Percentiles rank a stretch among this genome's conserved stretches.
Conservation (phyloP, 306 rosid species). For the Dalbergia cultrata region DNA sequence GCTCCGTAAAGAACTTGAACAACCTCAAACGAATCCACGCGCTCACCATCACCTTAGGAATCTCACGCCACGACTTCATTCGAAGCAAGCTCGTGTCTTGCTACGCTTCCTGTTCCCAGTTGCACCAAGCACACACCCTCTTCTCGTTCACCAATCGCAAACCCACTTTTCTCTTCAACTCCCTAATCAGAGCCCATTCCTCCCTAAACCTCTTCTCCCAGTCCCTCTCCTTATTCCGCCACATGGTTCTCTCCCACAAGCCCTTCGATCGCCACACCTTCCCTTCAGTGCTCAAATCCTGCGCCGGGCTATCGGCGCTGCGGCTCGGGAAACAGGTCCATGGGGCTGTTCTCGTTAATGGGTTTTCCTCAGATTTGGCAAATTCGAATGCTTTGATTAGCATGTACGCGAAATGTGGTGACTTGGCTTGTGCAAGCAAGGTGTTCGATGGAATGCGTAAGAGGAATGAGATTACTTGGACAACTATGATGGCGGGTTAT, state of each 20-base stretch:
- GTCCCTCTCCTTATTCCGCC: conserved; percentile 64
- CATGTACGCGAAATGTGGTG: conserved; percentile 69
- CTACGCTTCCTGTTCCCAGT: conserved; percentile 69
- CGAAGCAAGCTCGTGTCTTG: conserved; percentile 63
- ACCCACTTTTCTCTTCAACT: conserved; percentile 75
- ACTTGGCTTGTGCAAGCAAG: conserved; percentile 54
- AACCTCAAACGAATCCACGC: conserved; percentile 65
- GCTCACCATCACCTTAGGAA: conserved; percentile 44
- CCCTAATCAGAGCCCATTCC: conserved; percentile 67
- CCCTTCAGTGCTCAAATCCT: conserved; percentile 67
- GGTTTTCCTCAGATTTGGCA: conserved; percentile 62
- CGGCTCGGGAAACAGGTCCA: conserved; percentile 68
- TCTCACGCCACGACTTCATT: conserved; percentile 65
- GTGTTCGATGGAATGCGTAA: conserved; percentile 68
- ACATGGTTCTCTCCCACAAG: conserved; percentile 51
- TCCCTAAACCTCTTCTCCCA: conserved; percentile 58
- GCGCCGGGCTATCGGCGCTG: conserved; percentile 60
- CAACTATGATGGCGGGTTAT: conserved; percentile 67
- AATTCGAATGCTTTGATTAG: conserved; percentile 68
- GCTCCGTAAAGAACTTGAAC: conserved; percentile 53
- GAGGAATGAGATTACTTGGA: conserved; percentile 62
- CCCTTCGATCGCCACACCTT: conserved; percentile 62
- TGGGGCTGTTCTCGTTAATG: conserved; percentile 62
- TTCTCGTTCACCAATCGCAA: conserved; percentile 67
- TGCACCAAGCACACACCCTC: conserved; percentile 59